phyloP scores from a whole-genome alignment of 106 monocot species.

The Dendrobium catenatum region DNA sequence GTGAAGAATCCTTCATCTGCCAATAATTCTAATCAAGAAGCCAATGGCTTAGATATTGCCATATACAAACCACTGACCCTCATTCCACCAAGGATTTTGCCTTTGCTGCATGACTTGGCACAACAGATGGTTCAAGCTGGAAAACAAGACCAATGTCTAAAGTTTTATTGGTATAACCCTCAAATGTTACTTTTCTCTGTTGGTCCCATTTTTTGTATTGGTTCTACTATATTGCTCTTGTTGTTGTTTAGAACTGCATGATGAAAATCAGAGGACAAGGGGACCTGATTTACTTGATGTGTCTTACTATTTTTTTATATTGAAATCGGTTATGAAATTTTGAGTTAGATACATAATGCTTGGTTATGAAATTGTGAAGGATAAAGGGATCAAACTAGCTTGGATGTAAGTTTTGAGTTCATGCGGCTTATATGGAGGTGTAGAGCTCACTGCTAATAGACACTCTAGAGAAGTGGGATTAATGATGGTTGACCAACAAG shows the following conservation, averaged over 20 bases:
- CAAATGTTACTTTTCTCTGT: background rate
- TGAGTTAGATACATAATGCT: background rate
- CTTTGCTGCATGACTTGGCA: conserved; percentile 70
- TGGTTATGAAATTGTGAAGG: background rate
- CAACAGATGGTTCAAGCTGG: conserved; percentile 83
- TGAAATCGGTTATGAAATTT: background rate
- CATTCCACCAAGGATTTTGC: conserved; percentile 68
- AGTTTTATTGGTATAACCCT: conserved; percentile 57
- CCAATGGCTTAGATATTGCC: conserved; percentile 35
- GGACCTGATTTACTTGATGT: background rate
- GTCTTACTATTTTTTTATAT: background rate
- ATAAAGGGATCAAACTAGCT: background rate
- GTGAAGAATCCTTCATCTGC: conserved; percentile 23
- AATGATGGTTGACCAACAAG: background rate
- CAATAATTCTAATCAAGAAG: conserved; percentile 30
- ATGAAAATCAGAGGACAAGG: background rate
- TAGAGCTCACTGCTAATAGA: background rate
- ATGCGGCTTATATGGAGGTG: background rate
- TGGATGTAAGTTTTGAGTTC: background rate
- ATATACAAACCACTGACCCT: conserved; percentile 71
- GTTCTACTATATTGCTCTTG: background rate
- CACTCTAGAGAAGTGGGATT: background rate
- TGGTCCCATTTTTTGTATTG: background rate
- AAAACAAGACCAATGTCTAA: conserved; percentile 54
- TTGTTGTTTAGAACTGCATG: background rate